Percentiles rank a stretch among this genome's conserved stretches.
phyloP scores from a whole-genome alignment of 1,284 basidiomycete species.

The Mycocalia duriaeana region DNA sequence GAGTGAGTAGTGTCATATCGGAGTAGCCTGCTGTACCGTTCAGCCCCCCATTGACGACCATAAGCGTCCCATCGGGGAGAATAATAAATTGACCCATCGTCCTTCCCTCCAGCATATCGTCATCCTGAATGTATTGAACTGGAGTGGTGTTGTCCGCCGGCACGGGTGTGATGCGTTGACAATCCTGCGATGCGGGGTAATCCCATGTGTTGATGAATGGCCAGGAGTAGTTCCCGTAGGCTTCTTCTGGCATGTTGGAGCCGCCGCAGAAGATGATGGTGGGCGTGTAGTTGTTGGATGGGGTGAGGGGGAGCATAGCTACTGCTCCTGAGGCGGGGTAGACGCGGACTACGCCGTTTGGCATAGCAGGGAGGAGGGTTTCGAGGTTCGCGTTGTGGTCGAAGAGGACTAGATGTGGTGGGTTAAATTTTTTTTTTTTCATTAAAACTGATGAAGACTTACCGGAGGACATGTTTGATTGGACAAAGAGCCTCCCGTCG shows the following conservation, averaged over 20 bases:
- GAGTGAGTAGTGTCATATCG: conserved; percentile 44
- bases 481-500: conserved; percentile 80
- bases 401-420: conserved; percentile 49
- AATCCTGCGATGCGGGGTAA: conserved; percentile 58
- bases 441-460: too few species aligned
- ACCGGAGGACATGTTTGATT: conserved; percentile 80
- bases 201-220: conserved; percentile 64
- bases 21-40: conserved; percentile 78
- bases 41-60: conserved; percentile 73
- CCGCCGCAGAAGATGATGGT: conserved; percentile 90
- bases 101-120: conserved; percentile 71
- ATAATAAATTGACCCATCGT: conserved; percentile 87
- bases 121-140: conserved; percentile 60
- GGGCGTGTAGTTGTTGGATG: conserved; percentile 82
- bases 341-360: conserved; percentile 67
- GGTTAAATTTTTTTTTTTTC: too few species aligned
- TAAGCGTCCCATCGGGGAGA: conserved; percentile 70
- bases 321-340: conserved; percentile 91
- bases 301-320: conserved; percentile 88
- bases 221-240: conserved; percentile 70
- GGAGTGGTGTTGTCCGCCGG: conserved; percentile 56
- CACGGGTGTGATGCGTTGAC: conserved; percentile 78
- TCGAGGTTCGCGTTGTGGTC: conserved; percentile 57
- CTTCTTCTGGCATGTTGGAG: conserved; percentile 65
- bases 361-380: conserved; percentile 58